Percentiles rank a stretch among this genome's conserved stretches.
These are phyloP conservation scores for Colletotrichum aenigma DNA, from an alignment of 2,329 filamentous ascomycete genomes.

Conservation along the genomic window DNA sequence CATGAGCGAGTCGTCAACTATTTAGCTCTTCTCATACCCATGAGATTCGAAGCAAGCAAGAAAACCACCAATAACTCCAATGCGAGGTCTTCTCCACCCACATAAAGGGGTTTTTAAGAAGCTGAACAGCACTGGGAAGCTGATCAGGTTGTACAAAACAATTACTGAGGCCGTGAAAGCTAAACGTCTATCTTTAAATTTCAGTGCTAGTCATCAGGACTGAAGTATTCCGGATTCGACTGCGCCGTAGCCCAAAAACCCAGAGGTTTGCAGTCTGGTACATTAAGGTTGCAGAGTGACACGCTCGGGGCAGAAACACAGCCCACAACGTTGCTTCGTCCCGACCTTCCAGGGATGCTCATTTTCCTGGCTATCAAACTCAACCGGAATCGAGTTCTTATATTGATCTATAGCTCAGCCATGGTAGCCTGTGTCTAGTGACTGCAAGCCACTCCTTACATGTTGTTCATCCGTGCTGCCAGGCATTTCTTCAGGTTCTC, in stretches of 20 bases:
- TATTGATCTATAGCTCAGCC: not conserved
- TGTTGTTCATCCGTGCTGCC: not conserved
- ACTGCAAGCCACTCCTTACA: not conserved
- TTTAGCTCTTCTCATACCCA: too few species aligned
- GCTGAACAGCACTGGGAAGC: not conserved
- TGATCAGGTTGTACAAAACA: fast-evolving
- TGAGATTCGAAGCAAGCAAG: too few species aligned
- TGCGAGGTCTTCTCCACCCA: too few species aligned
- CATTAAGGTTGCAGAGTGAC: fast-evolving
- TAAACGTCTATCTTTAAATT: fast-evolving
- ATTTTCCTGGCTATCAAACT: not conserved
- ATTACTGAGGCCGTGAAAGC: not conserved
- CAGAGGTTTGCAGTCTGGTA: not conserved
- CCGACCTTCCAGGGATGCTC: not conserved
- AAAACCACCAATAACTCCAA: too few species aligned
- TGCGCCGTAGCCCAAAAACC: fast-evolving
- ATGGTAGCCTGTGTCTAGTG: not conserved
- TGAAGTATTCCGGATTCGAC: not conserved
- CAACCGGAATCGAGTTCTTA: not conserved
- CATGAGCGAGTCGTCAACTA: not conserved
- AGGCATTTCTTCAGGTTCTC: not conserved
- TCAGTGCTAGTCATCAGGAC: not conserved
- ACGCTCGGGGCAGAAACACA: not conserved
- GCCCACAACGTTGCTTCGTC: fast-evolving
- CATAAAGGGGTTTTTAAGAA: too few species aligned